phyloP scores from a whole-genome alignment of 2,329 filamentous ascomycete species.

The Epichloe gansuensis region DNA sequence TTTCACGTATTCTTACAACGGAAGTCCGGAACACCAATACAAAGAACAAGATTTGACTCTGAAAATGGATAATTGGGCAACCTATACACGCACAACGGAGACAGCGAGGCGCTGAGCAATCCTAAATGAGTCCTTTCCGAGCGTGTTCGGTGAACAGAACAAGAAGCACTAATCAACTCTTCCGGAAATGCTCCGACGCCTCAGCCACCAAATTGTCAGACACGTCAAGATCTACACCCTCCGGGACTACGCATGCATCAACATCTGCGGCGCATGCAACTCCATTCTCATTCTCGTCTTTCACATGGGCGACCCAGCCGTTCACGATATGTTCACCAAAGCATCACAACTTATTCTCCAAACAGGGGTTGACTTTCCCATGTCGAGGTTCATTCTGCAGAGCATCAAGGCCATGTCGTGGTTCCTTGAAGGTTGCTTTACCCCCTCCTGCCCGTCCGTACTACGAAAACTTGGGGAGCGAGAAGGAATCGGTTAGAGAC shows the following conservation, averaged over 20 bases:
- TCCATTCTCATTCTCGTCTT: slow-evolving; percentile 6
- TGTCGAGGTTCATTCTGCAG: slow-evolving; percentile 8
- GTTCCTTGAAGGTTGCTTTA: slow-evolving; percentile 5
- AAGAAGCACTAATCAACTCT: too few relatives aligned
- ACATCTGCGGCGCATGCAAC: slow-evolving; percentile 8
- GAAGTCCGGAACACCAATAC: neutral
- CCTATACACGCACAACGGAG: too few relatives aligned
- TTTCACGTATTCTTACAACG: neutral
- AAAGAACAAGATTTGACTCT: neutral
- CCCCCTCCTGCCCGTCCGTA: slow-evolving; percentile 4
- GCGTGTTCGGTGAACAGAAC: too few relatives aligned
- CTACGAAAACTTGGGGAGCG: slow-evolving; percentile 5
- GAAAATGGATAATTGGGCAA: neutral
- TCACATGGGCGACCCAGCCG: slow-evolving; percentile 3
- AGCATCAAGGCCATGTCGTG: slow-evolving; percentile 9
- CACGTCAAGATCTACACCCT: slow-evolving; percentile 3
- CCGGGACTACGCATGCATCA: slow-evolving; percentile 8
- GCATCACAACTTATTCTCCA: slow-evolving; percentile 4
- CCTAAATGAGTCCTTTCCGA: too few relatives aligned
- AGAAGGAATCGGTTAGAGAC: slow-evolving; percentile 6
- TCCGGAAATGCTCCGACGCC: too few relatives aligned
- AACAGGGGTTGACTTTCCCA: slow-evolving; percentile 6
- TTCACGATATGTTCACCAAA: slow-evolving; percentile 7
- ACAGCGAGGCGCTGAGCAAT: too few relatives aligned
- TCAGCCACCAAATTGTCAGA: too few relatives aligned